Evolutionary conservation across 805 yeast species (phyloP).

Genomic region (Starmera quercuum): DNA sequence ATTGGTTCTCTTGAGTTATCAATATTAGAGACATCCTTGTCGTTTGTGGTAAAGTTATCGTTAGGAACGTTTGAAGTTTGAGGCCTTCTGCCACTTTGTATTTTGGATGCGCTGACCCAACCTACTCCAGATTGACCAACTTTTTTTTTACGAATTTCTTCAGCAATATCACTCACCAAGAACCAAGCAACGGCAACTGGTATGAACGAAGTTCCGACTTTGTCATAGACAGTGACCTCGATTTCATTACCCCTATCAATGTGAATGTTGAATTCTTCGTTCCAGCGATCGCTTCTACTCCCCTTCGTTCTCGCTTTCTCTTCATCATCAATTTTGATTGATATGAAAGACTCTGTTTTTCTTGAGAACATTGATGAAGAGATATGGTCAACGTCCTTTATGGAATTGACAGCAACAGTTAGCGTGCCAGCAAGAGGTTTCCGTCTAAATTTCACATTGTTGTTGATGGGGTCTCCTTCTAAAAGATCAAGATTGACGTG

Average conservation of each 20-base stretch:
- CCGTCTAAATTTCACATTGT: slow-evolving; percentile 67
- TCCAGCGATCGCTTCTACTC: slow-evolving; percentile 73
- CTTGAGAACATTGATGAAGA: slow-evolving; percentile 74
- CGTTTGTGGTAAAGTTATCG: slow-evolving; percentile 16
- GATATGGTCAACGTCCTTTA: slow-evolving; percentile 88
- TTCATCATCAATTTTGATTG: slow-evolving; percentile 83
- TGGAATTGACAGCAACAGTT: slow-evolving; percentile 62
- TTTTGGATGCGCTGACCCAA: slow-evolving; percentile 79
- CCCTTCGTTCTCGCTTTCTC: slow-evolving; percentile 69
- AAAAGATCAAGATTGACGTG: slow-evolving; percentile 61
- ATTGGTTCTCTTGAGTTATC: slow-evolving; percentile 21
- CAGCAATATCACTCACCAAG: slow-evolving; percentile 83
- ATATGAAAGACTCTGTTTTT: slow-evolving; percentile 71
- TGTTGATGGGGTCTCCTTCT: slow-evolving; percentile 53
- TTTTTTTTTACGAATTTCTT: slow-evolving; percentile 86
- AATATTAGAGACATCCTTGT: slow-evolving; percentile 1
- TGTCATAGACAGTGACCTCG: slow-evolving; percentile 83
- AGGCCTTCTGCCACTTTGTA: slow-evolving; percentile 19
- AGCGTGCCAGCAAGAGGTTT: slow-evolving; percentile 80
- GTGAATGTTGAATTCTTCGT: slow-evolving; percentile 71
- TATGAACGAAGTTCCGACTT: slow-evolving; percentile 50
- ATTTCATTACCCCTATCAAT: slow-evolving; percentile 91
- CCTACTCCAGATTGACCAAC: slow-evolving; percentile 75
- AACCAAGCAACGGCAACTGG: slow-evolving; percentile 96
- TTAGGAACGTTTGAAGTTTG: slow-evolving; percentile 12